A percentile compares a stretch with the other conserved stretches of the same genome.
Evolutionary conservation across 192 early-diverging fungal genomes (phyloP).

Genomic region (Backusella psychrophila): DNA sequence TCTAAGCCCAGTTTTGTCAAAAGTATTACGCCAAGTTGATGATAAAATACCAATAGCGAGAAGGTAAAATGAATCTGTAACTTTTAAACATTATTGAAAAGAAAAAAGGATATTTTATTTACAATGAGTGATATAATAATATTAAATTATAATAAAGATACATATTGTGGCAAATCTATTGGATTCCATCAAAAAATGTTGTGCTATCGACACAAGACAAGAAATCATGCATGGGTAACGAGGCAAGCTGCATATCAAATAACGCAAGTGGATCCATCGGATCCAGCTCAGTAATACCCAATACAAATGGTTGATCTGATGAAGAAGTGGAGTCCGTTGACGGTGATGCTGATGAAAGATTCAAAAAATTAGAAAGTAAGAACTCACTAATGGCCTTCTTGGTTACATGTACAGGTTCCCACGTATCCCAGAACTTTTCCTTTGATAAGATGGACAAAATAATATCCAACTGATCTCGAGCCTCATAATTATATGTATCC

Average conservation of each 20-base stretch:
- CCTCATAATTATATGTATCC: not conserved
- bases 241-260: not conserved
- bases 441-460: not conserved
- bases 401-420: not conserved
- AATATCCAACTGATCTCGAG: not conserved
- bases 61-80: no score
- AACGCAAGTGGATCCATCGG: not conserved
- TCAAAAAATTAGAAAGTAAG: not conserved
- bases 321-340: not conserved
- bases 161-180: not conserved
- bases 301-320: not conserved
- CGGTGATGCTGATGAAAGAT: not conserved
- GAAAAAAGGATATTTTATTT: not conserved
- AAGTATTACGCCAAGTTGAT: not conserved
- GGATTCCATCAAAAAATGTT: not conserved
- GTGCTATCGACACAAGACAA: not conserved
- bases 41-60: no score
- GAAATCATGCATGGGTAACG: not conserved
- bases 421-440: not conserved
- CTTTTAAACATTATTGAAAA: not conserved
- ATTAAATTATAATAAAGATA: not conserved
- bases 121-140: not conserved
- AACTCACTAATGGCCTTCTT: not conserved
- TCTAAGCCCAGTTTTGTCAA: no score
- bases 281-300: not conserved